Evolutionary conservation across 495 filamentous ascomycete species (phyloP).

Genomic region (Aspergillus funiculosus): DNA sequence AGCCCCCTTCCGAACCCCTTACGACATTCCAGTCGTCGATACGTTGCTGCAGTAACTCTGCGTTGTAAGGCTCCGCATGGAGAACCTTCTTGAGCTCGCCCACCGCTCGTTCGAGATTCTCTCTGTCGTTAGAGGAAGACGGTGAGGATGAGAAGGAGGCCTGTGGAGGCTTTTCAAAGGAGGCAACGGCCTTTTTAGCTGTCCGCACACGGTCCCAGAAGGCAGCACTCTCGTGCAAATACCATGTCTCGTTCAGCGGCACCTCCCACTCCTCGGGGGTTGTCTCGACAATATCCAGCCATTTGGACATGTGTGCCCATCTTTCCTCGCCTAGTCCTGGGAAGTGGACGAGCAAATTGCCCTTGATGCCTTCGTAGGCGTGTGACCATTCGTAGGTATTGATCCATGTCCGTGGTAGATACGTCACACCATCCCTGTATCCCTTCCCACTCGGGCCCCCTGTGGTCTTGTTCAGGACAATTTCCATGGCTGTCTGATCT

Average conservation of each 20-base stretch:
- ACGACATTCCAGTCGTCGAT: constrained; percentile 11
- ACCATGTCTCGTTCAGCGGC: constrained; percentile 18
- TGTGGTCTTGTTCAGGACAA: constrained; percentile 23
- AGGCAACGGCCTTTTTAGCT: constrained; percentile 5
- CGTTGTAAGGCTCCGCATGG: constrained; percentile 12
- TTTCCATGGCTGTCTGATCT: constrained; percentile 32
- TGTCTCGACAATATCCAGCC: constrained; percentile 24
- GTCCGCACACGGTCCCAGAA: constrained; percentile 15
- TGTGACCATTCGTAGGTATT: constrained; percentile 29
- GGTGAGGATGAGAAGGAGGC: not conserved
- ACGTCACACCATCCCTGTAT: constrained; percentile 24
- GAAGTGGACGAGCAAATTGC: constrained; percentile 36
- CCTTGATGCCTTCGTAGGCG: constrained; percentile 29
- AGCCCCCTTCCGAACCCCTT: not conserved
- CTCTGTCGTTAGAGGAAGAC: not conserved
- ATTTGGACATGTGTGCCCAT: constrained; percentile 20
- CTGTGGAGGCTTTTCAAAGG: constrained; percentile 2
- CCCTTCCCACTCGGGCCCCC: constrained; percentile 17
- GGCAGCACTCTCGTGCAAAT: constrained; percentile 3
- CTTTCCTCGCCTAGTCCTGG: constrained; percentile 16
- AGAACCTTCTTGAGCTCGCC: constrained; percentile 8
- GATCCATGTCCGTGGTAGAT: constrained; percentile 38
- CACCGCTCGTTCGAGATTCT: constrained; percentile 5
- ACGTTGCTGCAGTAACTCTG: constrained; percentile 13
- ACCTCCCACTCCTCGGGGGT: constrained; percentile 18